Evolutionary conservation across 129 eudicot species (phyloP), one percentile per base, ranked within the genome.

Genomic region (Scalesia atractyloides): DNA sequence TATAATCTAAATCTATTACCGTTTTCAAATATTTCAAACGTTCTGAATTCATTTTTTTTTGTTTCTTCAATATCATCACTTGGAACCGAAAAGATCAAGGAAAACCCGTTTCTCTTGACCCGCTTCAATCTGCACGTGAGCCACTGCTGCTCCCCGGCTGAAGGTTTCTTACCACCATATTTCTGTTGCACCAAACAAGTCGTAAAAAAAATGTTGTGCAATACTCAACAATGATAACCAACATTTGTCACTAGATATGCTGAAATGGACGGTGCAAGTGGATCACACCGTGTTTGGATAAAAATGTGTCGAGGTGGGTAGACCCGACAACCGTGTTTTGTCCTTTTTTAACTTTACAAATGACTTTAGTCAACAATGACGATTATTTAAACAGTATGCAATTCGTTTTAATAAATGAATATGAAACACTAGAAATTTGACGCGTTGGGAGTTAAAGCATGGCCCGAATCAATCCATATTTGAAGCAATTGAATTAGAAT

Each of bases 161-260:
- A 75, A 60, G 81, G 61, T 73, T 64, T 83, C 90, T 83, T 85
- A 41, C 90, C 86, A 1, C 83, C 22, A 30, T 83, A 88, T 66
- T 74, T 88, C 95, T 88, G 85, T 76, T 76, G 30, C 51, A 54
- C 41, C 24, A 33, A 9, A 7, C 17, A n/a, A 36, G n/a, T n/a
- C 36, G 24, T 3, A 64, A 64, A 64, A 46, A 16, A 14, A 66
- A 66, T 53, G 20, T 53, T 44, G 46, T 39, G 22, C 64, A 54
- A 37, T 30, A n/a, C 30, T n/a, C 46, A 19, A 47, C n/a, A 46
- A 44, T 13, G n/a, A 56, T 7, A 3, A 61, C 22, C 11, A 43
- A 72, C 48, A 34, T 65, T 17, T 18, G 63, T 33, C 65, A 18
- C 51, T 20, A 18, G 19, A n/a, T n/a, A n/a, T n/a, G n/a, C n/a